phyloP scores from a whole-genome alignment of 2,329 filamentous ascomycete genomes.

The Grosmannia penicillata region DNA sequence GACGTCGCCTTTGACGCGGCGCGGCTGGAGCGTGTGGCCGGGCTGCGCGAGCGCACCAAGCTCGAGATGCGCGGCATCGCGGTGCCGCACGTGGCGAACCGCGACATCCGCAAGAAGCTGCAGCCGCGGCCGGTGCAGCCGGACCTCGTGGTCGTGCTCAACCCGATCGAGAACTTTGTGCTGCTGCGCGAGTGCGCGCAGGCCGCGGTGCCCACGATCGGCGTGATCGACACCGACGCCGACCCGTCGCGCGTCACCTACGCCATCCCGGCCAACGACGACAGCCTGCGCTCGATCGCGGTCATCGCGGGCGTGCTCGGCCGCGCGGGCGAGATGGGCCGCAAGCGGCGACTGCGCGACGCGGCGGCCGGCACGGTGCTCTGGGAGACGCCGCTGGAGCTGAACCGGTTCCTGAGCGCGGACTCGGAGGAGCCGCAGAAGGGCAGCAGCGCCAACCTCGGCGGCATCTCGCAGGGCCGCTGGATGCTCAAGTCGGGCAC shows the following conservation, averaged over 20 bases:
- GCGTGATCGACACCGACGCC: conserved; percentile 83
- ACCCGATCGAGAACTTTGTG: conserved; percentile 83
- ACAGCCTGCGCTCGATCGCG: conserved; percentile 71
- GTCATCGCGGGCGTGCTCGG: conserved; percentile 78
- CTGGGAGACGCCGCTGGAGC: conserved; percentile 37
- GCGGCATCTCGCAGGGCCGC: background rate
- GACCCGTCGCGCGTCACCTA: conserved; percentile 94
- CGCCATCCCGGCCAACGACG: conserved; percentile 90
- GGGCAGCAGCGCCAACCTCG: background rate
- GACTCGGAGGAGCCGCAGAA: background rate
- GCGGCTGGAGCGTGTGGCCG: conserved; percentile 31
- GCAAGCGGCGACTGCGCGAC: conserved; percentile 47
- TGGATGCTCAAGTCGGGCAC: conserved; percentile 2
- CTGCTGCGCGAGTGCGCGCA: conserved; percentile 82
- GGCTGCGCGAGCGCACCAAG: background rate
- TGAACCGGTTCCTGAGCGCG: conserved; percentile 7
- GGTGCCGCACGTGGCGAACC: conserved; percentile 20
- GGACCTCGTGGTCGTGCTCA: conserved; percentile 83
- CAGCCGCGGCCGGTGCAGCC: conserved; percentile 51
- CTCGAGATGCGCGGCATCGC: background rate
- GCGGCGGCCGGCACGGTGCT: conserved; percentile 48
- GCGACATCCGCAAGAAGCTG: background rate
- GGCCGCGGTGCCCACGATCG: conserved; percentile 84
- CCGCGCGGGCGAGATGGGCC: conserved; percentile 66
- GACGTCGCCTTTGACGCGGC: conserved; percentile 52